Evolutionary conservation across 768 basidiomycete genomes (phyloP), one percentile per base, ranked within the genome.

Genomic region (Chlorophyllum brunneum): DNA sequence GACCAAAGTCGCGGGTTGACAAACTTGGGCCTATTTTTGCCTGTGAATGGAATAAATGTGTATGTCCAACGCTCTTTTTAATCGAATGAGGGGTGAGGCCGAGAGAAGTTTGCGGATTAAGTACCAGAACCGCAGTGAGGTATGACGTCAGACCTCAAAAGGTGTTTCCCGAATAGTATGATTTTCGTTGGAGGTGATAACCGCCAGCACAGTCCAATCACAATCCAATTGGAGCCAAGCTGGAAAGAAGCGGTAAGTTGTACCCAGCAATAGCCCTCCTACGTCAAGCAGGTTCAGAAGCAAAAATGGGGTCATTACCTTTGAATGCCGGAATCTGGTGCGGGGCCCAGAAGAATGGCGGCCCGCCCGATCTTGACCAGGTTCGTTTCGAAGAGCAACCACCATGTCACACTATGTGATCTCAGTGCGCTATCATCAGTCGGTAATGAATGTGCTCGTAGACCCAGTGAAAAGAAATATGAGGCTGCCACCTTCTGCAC

Each of bases 141-240:
- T 40, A 50, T 50, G 48, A 50, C 48, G 48, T 50, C 48, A 50
- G 37, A 11, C 29, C 13, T 15, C 36, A 40, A 9, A 26, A 40
- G 11, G 29, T 40, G 11, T 24, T 40, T 48, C 38, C 48, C 18
- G 13, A 30, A 50, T 22, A 20, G 38, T 20, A n/a, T 30, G 37
- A 49, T 49, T 39, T 38, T 50, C 48, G 38, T 30, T 40, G 27
- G 37, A 18, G 22, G 33, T 24, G 5, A 34, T 50, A 40, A 4
- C 48, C 38, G 48, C 48, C 37, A n/a, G n/a, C n/a, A n/a, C n/a
- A n/a, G n/a, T n/a, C n/a, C n/a, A n/a, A 50, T 50, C 38, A 41
- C 16, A 16, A 30, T 30, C 33, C 33, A 23, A 6, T 49, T 38
- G 48, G 48, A 49, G 48, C 31, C 22, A 23, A 24, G 23, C 22